These are phyloP conservation scores for Beta lomatogona DNA, from an alignment of 179 eudicot species.

Conservation along the genomic window DNA sequence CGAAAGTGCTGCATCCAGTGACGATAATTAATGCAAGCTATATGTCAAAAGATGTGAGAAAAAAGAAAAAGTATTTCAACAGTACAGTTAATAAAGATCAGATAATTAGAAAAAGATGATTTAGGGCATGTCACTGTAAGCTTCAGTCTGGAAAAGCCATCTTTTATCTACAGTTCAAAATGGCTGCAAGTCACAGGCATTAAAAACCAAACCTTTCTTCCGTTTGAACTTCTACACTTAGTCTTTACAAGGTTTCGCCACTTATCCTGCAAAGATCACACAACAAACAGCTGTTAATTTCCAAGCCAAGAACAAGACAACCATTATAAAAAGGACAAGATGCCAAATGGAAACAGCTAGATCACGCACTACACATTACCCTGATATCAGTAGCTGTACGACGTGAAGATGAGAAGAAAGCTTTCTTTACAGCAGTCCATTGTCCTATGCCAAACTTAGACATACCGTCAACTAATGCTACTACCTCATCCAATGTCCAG, in stretches of 20 bases:
- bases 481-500: constrained; percentile 30
- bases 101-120: background rate
- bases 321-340: background rate
- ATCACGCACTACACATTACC: constrained; percentile 12
- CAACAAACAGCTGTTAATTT: background rate
- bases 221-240: constrained; percentile 14
- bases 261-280: constrained; percentile 28
- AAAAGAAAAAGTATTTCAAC: background rate
- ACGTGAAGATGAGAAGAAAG: constrained; percentile 6
- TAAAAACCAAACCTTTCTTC: constrained; percentile 22
- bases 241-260: constrained; percentile 33
- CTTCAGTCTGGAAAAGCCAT: background rate
- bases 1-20: background rate
- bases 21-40: background rate
- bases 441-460: constrained; percentile 26
- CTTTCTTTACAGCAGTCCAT: constrained; percentile 27
- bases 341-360: constrained; percentile 8
- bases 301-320: background rate
- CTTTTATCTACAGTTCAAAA: background rate
- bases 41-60: background rate
- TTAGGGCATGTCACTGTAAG: background rate
- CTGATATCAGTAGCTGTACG: constrained; percentile 31
- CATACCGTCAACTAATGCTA: constrained; percentile 23
- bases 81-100: background rate
- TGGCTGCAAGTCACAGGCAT: background rate